Base-by-base conservation (phyloP, 495 filamentous ascomycete species). In the Lasiosphaeria miniovina region DNA sequence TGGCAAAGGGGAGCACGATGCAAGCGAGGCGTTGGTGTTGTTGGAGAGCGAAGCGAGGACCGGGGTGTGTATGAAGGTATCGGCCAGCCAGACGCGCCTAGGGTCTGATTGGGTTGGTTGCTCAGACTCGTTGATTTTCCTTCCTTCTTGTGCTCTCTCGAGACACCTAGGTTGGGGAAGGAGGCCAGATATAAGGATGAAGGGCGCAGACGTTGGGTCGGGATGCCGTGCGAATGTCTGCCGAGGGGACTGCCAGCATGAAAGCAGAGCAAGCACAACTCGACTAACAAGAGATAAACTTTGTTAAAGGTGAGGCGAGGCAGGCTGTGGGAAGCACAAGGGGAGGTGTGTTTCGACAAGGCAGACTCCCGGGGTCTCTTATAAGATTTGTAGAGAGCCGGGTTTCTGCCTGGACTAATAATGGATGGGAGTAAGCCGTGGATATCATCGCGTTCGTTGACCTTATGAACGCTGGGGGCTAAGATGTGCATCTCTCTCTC, bases 381-480 rank as follows among this genome's bases (percentile, higher is more conserved):
- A 67, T 69, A 72, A 54, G 60, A 61, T 65, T 66, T 66, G 62
- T 61, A 59, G 59, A 65, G 53, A 49, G 46, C 48, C 54, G 59
- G 51, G 36, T 62, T 64, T 70, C 71, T 73, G 71, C 68, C 71
- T 73, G 67, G 67, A 46, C 69, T 71, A 67, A 68, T 60, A 70
- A 69, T 71, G 63, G 43, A 46, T 46, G 43, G 24, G 65, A 64
- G 66, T 57, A 63, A 60, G 65, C 54, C 43, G 49, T 59, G 48
- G 24, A 59, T 54, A 62, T 58, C 61, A 34, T 58, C 61, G 63
- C 59, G 43, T 24, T 53, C 61, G 52, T 55, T 54, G 35, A 32
- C 59, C 61, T 66, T 63, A 60, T 60, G 59, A 63, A 57, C 56
- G n/a, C 61, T 71, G 69, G 69, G 68, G 67, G 65, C 65, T 40